Conservation (phyloP, 2,329 filamentous ascomycete species). For the Microdochium bolleyi region DNA sequence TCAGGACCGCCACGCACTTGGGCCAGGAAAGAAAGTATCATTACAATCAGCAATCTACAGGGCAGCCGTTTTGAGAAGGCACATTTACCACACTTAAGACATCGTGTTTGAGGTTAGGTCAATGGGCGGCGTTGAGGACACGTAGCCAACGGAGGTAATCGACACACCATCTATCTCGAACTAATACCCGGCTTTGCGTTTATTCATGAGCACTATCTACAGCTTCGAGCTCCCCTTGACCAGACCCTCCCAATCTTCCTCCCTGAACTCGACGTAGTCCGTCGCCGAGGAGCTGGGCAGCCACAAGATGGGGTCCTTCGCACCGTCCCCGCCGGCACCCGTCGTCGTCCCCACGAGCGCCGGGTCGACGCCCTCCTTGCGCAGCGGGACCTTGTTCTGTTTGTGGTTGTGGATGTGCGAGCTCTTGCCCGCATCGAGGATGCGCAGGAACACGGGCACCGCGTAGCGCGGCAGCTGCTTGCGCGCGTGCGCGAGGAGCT, state of each 20-base stretch:
- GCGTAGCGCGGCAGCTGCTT: constrained; percentile 24
- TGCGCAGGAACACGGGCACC: constrained; percentile 26
- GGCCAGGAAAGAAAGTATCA: too few species aligned
- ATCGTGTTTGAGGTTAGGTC: too few species aligned
- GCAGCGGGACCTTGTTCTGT: constrained; percentile 26
- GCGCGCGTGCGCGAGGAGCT: constrained; percentile 20
- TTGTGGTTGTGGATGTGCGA: constrained; percentile 29
- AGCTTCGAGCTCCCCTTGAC: constrained; percentile 13
- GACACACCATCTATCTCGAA: too few species aligned
- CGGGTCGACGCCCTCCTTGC: constrained; percentile 25
- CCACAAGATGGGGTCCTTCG: constrained; percentile 19
- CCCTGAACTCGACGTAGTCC: constrained; percentile 20
- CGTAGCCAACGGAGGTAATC: too few species aligned
- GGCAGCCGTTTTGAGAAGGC: too few species aligned
- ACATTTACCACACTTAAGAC: too few species aligned
- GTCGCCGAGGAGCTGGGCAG: constrained; percentile 10
- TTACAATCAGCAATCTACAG: too few species aligned
- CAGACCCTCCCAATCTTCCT: constrained; percentile 21
- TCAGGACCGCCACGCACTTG: too few species aligned
- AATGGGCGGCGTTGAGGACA: too few species aligned
- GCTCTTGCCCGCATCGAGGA: constrained; percentile 16
- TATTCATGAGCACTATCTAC: constrained; percentile 1
- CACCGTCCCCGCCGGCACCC: constrained; percentile 15
- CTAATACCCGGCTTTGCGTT: too few species aligned
- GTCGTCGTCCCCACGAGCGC: constrained; percentile 16